Evolutionary conservation across 2,329 filamentous ascomycete genomes (phyloP), one percentile per base, ranked within the genome.

Genomic region (Talaromyces sp.): DNA sequence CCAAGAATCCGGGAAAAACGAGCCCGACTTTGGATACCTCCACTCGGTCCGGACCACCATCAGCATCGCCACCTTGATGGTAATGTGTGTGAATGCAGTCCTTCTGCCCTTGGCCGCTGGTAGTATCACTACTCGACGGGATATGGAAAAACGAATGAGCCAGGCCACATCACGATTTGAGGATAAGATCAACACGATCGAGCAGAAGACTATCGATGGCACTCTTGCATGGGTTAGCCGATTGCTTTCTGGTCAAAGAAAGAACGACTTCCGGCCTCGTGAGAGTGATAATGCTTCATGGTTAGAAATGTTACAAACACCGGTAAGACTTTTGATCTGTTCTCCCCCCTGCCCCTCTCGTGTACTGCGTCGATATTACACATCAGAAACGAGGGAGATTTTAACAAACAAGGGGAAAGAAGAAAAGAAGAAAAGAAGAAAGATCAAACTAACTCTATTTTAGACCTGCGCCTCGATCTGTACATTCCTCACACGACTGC

Each of bases 31-130:
- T 46, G 82, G 83, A 2, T 97, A 96, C 70, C 81, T 99, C 35
- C 84, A 87, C 6, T 85, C 86, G 9, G 81, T 97, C 33, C 87
- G 89, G 30, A 86, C 89, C 2, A 89, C 91, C 8, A 90, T 96
- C 49, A 92, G 87, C 49, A 93, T 97, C 58, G 88, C 94, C 8
- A 92, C 93, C 69, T 84, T 99, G 63, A 95, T 97, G 85, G 87
- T 93, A 63, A 90, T 91, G 57, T 96, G 94, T 64, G 92, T 96
- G 62, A 86, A 88, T 54, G 92, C 91, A 3, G 90, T 97, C 14
- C 85, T 99, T 19, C 88, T 97, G 60, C 91, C 91, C 10, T 83
- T 99, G 8, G 92, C 93, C 19, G 86, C 93, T 52, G 86, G 88
- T 49, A 97, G 95, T 72, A 88, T 95, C 17, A 97, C 91, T 1